A percentile compares a stretch with the other conserved stretches of the same genome.
Conservation (phyloP, 1,139 yeast genomes). For the Starmera stellimalicola region DNA sequence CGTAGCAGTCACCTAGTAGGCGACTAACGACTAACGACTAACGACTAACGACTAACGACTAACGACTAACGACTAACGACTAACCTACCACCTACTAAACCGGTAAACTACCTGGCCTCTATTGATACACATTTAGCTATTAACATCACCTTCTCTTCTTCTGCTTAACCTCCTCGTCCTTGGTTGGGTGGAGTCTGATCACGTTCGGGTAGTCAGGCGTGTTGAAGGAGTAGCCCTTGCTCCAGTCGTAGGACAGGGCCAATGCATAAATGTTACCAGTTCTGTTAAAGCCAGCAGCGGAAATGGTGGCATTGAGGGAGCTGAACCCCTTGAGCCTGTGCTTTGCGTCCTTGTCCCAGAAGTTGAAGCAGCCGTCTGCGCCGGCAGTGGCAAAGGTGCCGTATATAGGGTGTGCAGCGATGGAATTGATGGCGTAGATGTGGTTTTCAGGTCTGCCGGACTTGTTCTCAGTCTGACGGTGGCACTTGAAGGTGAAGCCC, state of each 20-base stretch:
- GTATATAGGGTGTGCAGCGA: constrained; percentile 78
- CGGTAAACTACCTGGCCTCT: no score
- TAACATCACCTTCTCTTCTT: constrained; percentile 45
- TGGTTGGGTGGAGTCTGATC: constrained; percentile 75
- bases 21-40: no score
- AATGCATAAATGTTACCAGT: constrained; percentile 84
- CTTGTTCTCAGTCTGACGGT: constrained; percentile 44
- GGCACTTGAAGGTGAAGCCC: constrained; percentile 92
- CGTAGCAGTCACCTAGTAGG: no score
- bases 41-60: no score
- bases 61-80: no score
- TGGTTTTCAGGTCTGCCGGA: constrained; percentile 33
- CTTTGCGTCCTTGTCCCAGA: constrained; percentile 94
- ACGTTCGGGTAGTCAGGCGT: constrained; percentile 66
- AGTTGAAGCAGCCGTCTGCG: constrained; percentile 85
- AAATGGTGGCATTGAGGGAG: constrained; percentile 59
- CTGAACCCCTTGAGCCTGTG: constrained; percentile 83
- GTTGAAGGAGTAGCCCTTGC: constrained; percentile 76
- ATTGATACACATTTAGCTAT: no score
- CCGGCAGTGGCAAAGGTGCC: constrained; percentile 96
- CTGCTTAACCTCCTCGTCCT: constrained; percentile 81
- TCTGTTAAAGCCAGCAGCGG: constrained; percentile 74
- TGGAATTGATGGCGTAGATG: constrained; percentile 72
- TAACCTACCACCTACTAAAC: no score
- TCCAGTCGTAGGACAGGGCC: constrained; percentile 93